phyloP scores from a whole-genome alignment of 495 filamentous ascomycete species.

The Tuber melanosporum region DNA sequence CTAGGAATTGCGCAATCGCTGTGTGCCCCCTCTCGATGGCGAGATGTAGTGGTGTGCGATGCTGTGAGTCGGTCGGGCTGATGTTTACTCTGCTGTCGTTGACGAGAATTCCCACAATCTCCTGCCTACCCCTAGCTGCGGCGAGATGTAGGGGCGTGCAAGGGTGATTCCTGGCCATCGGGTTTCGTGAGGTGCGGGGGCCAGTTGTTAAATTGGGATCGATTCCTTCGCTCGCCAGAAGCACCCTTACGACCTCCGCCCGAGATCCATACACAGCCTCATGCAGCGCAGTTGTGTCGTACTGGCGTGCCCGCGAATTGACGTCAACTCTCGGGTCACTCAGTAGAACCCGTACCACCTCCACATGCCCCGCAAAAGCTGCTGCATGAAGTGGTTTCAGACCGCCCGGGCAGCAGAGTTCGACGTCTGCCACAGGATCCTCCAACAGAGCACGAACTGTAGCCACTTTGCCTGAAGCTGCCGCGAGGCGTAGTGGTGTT shows the following conservation, averaged over 20 bases:
- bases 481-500: not conserved
- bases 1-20: not conserved
- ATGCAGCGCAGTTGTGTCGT: not conserved
- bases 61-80: not conserved
- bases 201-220: not conserved
- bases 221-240: not conserved
- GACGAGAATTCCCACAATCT: not conserved
- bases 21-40: not conserved
- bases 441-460: not conserved
- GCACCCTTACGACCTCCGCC: not conserved
- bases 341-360: not conserved
- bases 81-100: not conserved
- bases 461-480: not conserved
- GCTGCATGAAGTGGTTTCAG: not conserved
- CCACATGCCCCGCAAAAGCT: not conserved
- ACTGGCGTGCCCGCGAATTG: not conserved
- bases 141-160: not conserved
- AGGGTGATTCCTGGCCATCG: not conserved
- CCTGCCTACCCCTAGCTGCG: not conserved
- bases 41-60: not conserved
- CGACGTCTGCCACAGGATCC: not conserved
- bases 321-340: not conserved
- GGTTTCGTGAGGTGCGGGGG: not conserved
- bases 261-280: not conserved
- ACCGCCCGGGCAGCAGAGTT: not conserved